Evolutionary conservation across 495 filamentous ascomycete genomes (phyloP).

Genomic region (Tricharina praecox): DNA sequence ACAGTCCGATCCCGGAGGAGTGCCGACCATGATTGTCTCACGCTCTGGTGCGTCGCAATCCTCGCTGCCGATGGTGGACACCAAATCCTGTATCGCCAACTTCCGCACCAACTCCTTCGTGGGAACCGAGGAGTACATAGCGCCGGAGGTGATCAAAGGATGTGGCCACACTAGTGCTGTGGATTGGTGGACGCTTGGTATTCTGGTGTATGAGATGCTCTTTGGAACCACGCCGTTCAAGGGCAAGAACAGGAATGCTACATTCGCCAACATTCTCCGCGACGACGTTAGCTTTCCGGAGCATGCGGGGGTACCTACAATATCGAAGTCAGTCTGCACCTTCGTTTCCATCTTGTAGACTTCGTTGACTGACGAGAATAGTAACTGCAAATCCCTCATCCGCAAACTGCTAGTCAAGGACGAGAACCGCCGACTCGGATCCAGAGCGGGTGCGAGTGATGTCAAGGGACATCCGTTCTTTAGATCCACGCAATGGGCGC

Average conservation of each 20-base stretch:
- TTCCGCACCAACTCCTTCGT: conserved; percentile 98
- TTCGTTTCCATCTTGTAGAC: conserved; percentile 1
- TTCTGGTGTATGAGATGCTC: conserved; percentile 97
- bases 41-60: conserved; percentile 65
- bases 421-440: conserved; percentile 84
- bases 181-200: conserved; percentile 98
- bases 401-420: conserved; percentile 96
- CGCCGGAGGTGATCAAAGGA: conserved; percentile 95
- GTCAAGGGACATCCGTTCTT: conserved; percentile 97
- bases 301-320: conserved; percentile 61
- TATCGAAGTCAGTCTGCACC: conserved; percentile 56
- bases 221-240: conserved; percentile 98
- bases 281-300: conserved; percentile 94
- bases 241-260: conserved; percentile 95
- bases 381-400: conserved; percentile 90
- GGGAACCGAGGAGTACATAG: conserved; percentile 96
- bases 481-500: conserved; percentile 84
- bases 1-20: conserved; percentile 88
- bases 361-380: no score
- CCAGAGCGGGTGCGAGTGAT: conserved; percentile 86
- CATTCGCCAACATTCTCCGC: conserved; percentile 89
- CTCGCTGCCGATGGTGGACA: conserved; percentile 85
- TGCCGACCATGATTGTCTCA: conserved; percentile 89
- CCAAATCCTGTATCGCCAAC: conserved; percentile 94
- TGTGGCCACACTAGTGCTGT: conserved; percentile 96